phyloP scores from a whole-genome alignment of 2,329 filamentous ascomycete genomes.

The Pseudocercospora cruenta region DNA sequence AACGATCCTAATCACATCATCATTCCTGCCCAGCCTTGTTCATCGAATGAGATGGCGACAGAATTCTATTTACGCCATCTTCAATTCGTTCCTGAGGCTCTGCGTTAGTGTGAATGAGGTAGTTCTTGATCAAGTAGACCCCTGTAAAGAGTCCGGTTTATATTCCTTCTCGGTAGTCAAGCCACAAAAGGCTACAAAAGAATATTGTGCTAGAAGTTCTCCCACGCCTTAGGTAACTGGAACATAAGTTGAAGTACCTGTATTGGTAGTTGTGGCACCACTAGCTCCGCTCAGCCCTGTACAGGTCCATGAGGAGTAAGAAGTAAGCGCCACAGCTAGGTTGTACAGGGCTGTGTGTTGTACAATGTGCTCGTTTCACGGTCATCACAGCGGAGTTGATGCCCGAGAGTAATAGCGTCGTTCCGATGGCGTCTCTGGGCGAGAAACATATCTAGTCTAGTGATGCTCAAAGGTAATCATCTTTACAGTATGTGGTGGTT shows the following conservation, averaged over 20 bases:
- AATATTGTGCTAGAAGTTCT: neutral
- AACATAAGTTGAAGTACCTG: neutral
- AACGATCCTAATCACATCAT: neutral
- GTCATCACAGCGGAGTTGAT: neutral
- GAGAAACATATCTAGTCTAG: neutral
- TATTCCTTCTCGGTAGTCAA: conserved; percentile 3
- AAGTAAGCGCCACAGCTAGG: conserved; percentile 8
- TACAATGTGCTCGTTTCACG: neutral
- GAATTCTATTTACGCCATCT: neutral
- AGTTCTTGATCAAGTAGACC: too few species aligned
- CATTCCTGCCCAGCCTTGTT: neutral
- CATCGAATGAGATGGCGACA: neutral
- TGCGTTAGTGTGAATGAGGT: neutral
- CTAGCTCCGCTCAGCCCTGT: conserved; percentile 4
- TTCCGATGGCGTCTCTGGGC: neutral
- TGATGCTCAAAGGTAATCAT: neutral
- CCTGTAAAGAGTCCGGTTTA: too few species aligned
- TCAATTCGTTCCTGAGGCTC: conserved; percentile 10
- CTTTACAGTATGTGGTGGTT: neutral
- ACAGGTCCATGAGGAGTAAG: neutral
- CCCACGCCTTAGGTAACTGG: conserved; percentile 12
- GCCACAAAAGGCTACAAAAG: conserved; percentile 2
- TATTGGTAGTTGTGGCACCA: neutral
- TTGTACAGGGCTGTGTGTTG: neutral
- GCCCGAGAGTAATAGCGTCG: neutral